Evolutionary conservation across 768 basidiomycete genomes (phyloP), one percentile per base, ranked within the genome.

Genomic region (Phanerochaete sordida): DNA sequence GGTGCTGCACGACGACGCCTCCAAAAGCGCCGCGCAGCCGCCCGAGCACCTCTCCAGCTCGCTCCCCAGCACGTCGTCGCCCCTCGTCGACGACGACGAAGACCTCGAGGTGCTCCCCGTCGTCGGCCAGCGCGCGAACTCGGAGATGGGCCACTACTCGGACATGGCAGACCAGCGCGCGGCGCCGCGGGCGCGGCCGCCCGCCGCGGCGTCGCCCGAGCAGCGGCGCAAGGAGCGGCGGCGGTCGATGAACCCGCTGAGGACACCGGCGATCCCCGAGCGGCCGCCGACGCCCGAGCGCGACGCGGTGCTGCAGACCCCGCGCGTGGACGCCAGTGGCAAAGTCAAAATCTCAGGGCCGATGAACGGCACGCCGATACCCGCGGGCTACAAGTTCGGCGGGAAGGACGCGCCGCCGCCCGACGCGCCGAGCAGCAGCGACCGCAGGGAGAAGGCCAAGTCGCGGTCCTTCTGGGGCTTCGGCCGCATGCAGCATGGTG

Each of bases 391-490:
- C 80, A 95, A 95, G 74, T 98, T 95, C 69, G 93, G 90, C 12
- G 77, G 82, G 49, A 94, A 93, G 73, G 91, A 89, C 39, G 72
- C 81, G 48, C 70, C 80, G 16, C 69, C 75, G 35, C 63, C 68
- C 58, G 60, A 74, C 68, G 28, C 64, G 63, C 56, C 61, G 26
- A 58, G 61, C 45, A 66, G 69, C 24, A 85, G 70, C 60, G 93
- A 95, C 61, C 81, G 95, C 71, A 83, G 93, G 59, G 90, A 93
- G 70, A 98, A 95, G 76, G 89, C 91, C 23, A 95, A 95, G 76
- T 94, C 92, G 60, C 84, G 92, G 50, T 87, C 87, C 7, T 97
- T 98, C 78, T 97, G 95, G 87, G 86, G 64, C 69, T 97, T 96
- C 70, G 90, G 91, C 27, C 82, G 84, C 2, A 69, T 82, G 81